A percentile compares a stretch with the other conserved stretches of the same genome.
These are phyloP conservation scores for Rhinocladiella similis DNA, from an alignment of 2,329 filamentous ascomycete genomes.

Conservation along the genomic window DNA sequence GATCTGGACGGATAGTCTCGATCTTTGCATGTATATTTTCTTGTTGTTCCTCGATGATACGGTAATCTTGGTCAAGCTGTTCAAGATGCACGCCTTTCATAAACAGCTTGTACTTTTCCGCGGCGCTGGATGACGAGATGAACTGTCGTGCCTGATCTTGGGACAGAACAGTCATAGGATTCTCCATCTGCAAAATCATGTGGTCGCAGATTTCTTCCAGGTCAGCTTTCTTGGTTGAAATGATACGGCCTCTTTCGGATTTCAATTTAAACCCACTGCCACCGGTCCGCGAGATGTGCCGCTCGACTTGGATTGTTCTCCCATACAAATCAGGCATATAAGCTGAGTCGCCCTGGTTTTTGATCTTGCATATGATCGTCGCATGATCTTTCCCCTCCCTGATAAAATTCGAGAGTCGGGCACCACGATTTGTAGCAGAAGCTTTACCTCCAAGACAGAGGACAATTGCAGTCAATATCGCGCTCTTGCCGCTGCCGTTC, in stretches of 20 bases:
- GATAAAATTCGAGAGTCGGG: constrained; percentile 85
- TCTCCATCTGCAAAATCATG: constrained; percentile 91
- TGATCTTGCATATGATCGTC: constrained; percentile 78
- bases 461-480: constrained; percentile 87
- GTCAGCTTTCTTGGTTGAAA: constrained; percentile 78
- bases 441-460: constrained; percentile 95
- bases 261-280: constrained; percentile 82
- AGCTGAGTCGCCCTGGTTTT: constrained; percentile 82
- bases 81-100: constrained; percentile 92
- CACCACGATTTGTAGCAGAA: constrained; percentile 86
- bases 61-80: constrained; percentile 87
- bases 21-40: constrained; percentile 70
- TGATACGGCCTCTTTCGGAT: constrained; percentile 65
- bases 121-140: constrained; percentile 76
- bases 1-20: constrained; percentile 60
- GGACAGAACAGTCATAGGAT: constrained; percentile 91
- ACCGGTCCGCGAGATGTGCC: constrained; percentile 70
- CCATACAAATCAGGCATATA: constrained; percentile 84
- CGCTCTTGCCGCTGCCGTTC: constrained; percentile 97
- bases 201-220: constrained; percentile 92
- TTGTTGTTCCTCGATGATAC: constrained; percentile 74
- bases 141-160: constrained; percentile 96
- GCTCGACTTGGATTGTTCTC: constrained; percentile 83
- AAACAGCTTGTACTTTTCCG: constrained; percentile 95
- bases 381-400: constrained; percentile 80